Base-by-base conservation (phyloP, 2,329 filamentous ascomycete genomes). In the Domatiomyces globalis region DNA sequence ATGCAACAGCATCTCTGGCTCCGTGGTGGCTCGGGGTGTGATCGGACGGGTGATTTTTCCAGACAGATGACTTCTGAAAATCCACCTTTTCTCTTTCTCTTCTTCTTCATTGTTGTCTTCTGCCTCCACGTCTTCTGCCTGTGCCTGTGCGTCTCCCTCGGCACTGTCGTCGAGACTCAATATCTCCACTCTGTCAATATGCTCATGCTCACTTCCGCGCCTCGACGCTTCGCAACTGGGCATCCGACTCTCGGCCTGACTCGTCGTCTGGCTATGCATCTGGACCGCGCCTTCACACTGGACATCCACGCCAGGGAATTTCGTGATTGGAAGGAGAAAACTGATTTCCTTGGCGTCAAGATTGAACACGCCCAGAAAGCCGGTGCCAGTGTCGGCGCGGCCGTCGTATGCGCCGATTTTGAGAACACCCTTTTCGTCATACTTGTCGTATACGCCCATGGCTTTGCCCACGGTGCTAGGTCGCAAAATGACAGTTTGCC, bases 311-410 rank as follows among this genome's bases (percentile, higher is more conserved):
- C 88, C 89, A 0, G 85, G 83, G 63, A 96, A 94, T 45, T 78
- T 75, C 1, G 73, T 72, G 1, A 95, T 69, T 0, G 81, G 75
- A 22, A 95, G 69, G 17, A 95, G 68, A 56, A 90, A 85, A 0
- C 77, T 78, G 12, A 87, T 63, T 1, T 75, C 68, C 1, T 74
- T 71, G 3, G 76, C 69, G 1, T 79, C 80, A 52, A 89, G 77
- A 61, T 96, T 96, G 73, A 96, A 96, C 2, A 94, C 67, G 0
- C 85, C 89, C 1, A 95, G 67, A 9, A 95, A 83, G 0, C 84
- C 80, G 2, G 81, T 85, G 5, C 89, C 87, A 0, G 78, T 84
- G 10, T 71, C 75, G 0, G 76, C 73, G 62, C 69, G 71, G 2
- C 85, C 87, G 54, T 87, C 81, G 61, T 87, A 95, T 22, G 82